Conservation (phyloP, 2,329 filamentous ascomycete genomes). For the Calonectria crousiana region DNA sequence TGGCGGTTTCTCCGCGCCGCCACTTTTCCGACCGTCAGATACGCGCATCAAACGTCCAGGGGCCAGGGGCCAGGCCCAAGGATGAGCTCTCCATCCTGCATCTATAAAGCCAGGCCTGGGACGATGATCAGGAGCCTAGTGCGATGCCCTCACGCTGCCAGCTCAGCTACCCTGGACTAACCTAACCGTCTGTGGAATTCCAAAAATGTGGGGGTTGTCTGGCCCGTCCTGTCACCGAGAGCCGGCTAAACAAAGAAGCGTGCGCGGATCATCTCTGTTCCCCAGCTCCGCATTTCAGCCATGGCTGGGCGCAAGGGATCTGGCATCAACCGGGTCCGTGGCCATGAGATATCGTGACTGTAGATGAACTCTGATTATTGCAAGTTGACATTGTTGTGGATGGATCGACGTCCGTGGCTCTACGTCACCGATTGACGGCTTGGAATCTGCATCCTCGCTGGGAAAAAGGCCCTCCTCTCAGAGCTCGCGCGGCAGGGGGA, state of each 20-base stretch:
- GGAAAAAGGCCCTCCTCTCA: background rate
- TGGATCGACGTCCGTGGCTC: background rate
- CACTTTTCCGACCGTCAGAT: background rate
- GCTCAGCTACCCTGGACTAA: background rate
- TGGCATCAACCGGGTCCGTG: background rate
- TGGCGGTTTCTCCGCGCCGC: background rate
- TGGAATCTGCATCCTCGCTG: background rate
- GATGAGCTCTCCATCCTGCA: background rate
- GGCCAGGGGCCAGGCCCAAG: too few species aligned
- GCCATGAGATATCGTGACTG: background rate
- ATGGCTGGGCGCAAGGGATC: background rate
- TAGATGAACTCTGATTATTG: background rate
- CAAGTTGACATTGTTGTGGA: background rate
- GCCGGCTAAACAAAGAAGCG: conserved; percentile 17
- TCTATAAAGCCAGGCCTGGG: background rate
- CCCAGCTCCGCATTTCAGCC: background rate
- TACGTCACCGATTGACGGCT: background rate
- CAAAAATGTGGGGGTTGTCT: background rate
- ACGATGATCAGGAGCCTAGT: background rate
- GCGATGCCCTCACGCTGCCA: background rate
- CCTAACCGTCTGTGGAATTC: background rate
- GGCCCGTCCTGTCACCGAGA: background rate
- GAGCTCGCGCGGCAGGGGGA: background rate
- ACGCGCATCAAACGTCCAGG: background rate
- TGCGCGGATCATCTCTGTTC: conserved; percentile 17